Evolutionary conservation across 192 early-diverging fungal genomes (phyloP), one percentile per base, ranked within the genome.

Genomic region (Lobulomyces angularis): DNA sequence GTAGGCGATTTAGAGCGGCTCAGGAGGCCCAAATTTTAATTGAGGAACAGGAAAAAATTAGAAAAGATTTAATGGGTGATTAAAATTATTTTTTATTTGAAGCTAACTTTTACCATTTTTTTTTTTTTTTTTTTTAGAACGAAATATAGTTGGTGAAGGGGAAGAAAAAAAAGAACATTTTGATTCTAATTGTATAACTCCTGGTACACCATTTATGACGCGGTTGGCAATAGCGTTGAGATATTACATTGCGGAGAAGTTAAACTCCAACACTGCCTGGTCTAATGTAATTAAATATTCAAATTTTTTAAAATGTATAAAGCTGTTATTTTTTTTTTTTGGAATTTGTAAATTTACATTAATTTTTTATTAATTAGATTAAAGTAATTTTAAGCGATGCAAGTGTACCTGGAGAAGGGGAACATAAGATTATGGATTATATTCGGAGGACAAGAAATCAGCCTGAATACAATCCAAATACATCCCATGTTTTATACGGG

Each of bases 381-480:
- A 79, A 91, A 62, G 77, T 98, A 29, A 77, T 98, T 39, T 69
- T 98, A 3, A 94, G 90, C 24, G 94, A 89, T 20, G 89, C 86
- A 26, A 83, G 82, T 32, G 89, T 94, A 0, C 91, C 91, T 11
- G 94, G 94, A 36, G 94, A 98, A 62, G 94, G 94, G 36, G 94
- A 98, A 63, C 94, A 98, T 69, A 98, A 98, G 59, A 94, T 98
- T 45, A 96, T 98, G 94, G 94, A 98, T 58, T 98, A 82, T 43
- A 91, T 98, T 43, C 84, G 94, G 27, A 67, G 81, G 17, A 65
- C 82, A 24, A 82, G 88, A 27, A 77, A 75, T 3, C 80, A 83
- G 52, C 67, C 80, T 14, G 80, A 75, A 23, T 90, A 93, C 48
- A 64, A 86, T 52, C 78, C 88, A 34, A 91, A 91, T 54, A 83